Percentiles rank a stretch among this genome's conserved stretches.
Evolutionary conservation across 1,284 basidiomycete genomes (phyloP).

Genomic region (Athelia psychrophila): DNA sequence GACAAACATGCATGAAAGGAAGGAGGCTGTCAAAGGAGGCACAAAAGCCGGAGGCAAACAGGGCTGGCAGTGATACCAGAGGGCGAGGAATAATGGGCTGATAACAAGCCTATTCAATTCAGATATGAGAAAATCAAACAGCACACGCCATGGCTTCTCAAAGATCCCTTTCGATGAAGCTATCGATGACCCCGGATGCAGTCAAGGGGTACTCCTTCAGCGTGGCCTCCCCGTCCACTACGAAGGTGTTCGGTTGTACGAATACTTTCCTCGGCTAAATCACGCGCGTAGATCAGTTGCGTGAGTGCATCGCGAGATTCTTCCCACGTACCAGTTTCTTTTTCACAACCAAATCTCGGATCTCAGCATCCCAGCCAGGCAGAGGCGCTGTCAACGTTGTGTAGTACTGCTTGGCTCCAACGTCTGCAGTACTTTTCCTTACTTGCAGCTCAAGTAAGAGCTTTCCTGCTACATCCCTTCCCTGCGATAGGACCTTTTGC

Average conservation of each 20-base stretch:
- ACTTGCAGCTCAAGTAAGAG: conserved; percentile 78
- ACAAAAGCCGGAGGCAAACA: too few relatives aligned
- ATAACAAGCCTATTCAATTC: too few relatives aligned
- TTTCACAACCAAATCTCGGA: conserved; percentile 71
- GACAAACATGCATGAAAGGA: too few relatives aligned
- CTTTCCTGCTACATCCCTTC: conserved; percentile 64
- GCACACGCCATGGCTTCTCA: conserved; percentile 23
- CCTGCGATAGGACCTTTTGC: conserved; percentile 58
- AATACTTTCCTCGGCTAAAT: conserved; percentile 77
- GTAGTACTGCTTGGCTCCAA: conserved; percentile 74
- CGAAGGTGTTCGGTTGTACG: conserved; percentile 75
- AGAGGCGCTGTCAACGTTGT: conserved; percentile 70
- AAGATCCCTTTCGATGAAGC: conserved; percentile 72
- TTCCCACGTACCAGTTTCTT: conserved; percentile 68
- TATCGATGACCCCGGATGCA: conserved; percentile 70
- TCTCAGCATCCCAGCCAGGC: conserved; percentile 68
- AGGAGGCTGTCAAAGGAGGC: too few relatives aligned
- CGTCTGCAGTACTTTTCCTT: conserved; percentile 78
- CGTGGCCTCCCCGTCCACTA: conserved; percentile 62
- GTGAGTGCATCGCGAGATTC: background rate
- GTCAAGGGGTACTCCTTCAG: conserved; percentile 78
- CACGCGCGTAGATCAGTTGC: conserved; percentile 2
- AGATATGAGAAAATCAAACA: too few relatives aligned
- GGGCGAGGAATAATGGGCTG: too few relatives aligned
- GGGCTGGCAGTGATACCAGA: too few relatives aligned